Evolutionary conservation across 2,329 filamentous ascomycete genomes (phyloP), one percentile per base, ranked within the genome.

Genomic region (Whalleya microplaca): DNA sequence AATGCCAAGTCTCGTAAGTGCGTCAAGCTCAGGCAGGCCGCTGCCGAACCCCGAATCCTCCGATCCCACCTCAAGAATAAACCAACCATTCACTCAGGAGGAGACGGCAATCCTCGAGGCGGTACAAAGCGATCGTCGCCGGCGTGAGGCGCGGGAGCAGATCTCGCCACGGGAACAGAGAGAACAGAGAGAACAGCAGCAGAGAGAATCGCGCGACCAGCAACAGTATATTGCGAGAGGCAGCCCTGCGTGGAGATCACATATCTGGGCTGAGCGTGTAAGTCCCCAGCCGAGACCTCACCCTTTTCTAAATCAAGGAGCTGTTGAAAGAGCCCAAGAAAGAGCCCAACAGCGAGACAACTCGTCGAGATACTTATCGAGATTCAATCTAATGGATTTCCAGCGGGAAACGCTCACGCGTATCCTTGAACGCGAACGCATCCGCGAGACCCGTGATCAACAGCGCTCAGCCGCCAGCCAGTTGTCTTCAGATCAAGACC

Each of bases 61-160:
- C 2, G 75, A 77, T 9, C 51, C 65, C 1, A 60, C 78, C 10
- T 76, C 82, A 16, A 71, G 75, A 29, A 70, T 82, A 23, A 82
- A 84, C 51, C 73, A 76, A 29, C 82, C 83, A 1, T 73, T 84
- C 27, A 81, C 78, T 1, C 59, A 78, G 1, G 81, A 84, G 48
- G 84, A 87, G 62, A 81, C 80, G 2, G 70, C 80, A 44, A 81
- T 86, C 1, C 71, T 86, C 2, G 82, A 86, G 56, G 82, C 83
- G 2, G 75, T 85, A 23, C 79, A 84, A 58, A 76, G 76, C 27
- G 79, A 82, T 49, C 79, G 84, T 32, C 77, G 81, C 21, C 77
- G 80, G 18, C 75, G 80, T 42, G 81, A 83, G 52, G 62, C 65
- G 71, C 74, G 67, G 59, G 79, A 66, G 56, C 68, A 47, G 61